Base-by-base conservation (phyloP, 805 yeast species). In the Kuraishia ogatae region DNA sequence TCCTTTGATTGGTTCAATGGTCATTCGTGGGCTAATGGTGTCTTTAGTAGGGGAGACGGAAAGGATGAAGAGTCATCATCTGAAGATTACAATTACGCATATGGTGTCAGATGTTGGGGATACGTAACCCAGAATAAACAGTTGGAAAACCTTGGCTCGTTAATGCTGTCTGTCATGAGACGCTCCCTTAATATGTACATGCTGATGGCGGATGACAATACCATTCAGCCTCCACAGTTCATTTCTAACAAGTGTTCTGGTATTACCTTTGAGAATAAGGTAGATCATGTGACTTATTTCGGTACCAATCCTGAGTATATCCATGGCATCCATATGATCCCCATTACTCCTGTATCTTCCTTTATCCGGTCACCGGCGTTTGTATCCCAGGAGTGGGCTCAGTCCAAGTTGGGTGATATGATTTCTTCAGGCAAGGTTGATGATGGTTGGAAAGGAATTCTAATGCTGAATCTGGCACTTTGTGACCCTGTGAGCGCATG, bases 391-490 rank as follows among this genome's bases (percentile, higher is more conserved):
- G 92, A 87, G 66, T 87, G 89, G 89, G n/a, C 17, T 10, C 75
- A 79, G 19, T 76, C 77, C 55, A 77, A 77, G 53, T 69, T 85
- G 55, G 66, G 67, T 7, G 53, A 39, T 15, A 77, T 81, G 39
- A 76, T 82, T 15, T 74, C 73, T 50, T 66, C 67, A 50, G 43
- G 43, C 13, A 78, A 85, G n/a, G 35, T 52, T 28, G 78, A 77
- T 7, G 86, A 79, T 65, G 92, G 92, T 0, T 86, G 93, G 93
- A 83, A 77, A 61, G 91, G 92, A 20, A 75, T 86, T 2, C 73
- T 91, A 57, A 82, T 85, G 78, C 74, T 89, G 55, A 89, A 92
- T 66, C 73, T 79, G 50, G 96, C 96, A 0, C 70, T 92, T 21
- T 80, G 72, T 62, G 88, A 91, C 63, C 93, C 97, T 1, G 62